Base-by-base conservation (phyloP, 2,329 filamentous ascomycete species). In the Hypoxylon sp. region DNA sequence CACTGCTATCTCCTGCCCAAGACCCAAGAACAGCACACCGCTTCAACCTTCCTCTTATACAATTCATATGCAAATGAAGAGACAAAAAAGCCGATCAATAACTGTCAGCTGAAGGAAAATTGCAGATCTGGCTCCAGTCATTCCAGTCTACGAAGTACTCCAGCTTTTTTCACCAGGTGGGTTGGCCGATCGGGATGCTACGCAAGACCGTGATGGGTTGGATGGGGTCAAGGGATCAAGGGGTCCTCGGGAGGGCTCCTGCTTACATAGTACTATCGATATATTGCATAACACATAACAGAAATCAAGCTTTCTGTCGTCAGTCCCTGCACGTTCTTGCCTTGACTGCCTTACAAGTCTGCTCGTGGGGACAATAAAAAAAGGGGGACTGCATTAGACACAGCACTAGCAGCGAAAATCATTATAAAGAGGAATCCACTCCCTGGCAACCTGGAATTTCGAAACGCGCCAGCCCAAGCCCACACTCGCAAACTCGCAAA, bases 391-490 rank as follows among this genome's bases (percentile, higher is more conserved):
- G 7, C 24, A 26, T 26, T 26, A 26, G 24, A 4, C 24, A 7
- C 24, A 26, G 24, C 11, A 19, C 46, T 58, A 34, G 48, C 13
- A 56, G 15, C 57, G 62, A 65, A 65, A 62, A 67, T 67, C 64
- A 41, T 65, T 60, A 67, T 65, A 39, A 62, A 59, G 39, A 44
- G 55, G 52, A 59, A 59, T 59, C 65, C 65, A 67, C 65, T 64
- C 37, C n/a, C n/a, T n/a, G n/a, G n/a, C n/a, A 57, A 46, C 53
- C 48, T 22, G 37, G 54, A 56, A 58, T 64, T 67, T 46, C 56
- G 59, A 67, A 64, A 64, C 60, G 51, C 56, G 58, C 65, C 65
- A 58, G 58, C 15, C 34, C 62, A 68, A 68, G 65, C 62, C 62
- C 59, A 65, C 62, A 26, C 24, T 47, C 46, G 65, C 59, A 60